phyloP scores from a whole-genome alignment of 2,329 filamentous ascomycete genomes.

The Cytospora paraplurivora region DNA sequence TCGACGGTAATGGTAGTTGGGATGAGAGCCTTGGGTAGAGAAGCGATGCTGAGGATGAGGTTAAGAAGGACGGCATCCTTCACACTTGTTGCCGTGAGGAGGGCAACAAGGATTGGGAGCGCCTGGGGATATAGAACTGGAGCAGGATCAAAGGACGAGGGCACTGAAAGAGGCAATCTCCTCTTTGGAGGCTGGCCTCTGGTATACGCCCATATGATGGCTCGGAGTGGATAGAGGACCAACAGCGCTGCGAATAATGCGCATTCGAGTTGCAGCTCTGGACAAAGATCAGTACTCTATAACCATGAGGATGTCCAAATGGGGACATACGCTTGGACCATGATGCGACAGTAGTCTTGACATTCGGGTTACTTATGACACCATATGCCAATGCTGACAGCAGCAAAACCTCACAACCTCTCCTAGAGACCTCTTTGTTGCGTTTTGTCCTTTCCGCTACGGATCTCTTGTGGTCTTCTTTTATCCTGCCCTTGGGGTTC shows the following conservation, averaged over 20 bases:
- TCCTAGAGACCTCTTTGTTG: conserved; percentile 54
- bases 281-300: conserved; percentile 29
- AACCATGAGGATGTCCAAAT: background rate
- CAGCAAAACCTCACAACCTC: conserved; percentile 55
- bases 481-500: conserved; percentile 30
- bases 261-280: conserved; percentile 47
- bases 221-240: conserved; percentile 60
- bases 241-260: conserved; percentile 45
- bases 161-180: conserved; percentile 53
- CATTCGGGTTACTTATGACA: conserved; percentile 50
- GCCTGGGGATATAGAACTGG: conserved; percentile 83
- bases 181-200: conserved; percentile 38
- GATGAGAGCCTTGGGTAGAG: conserved; percentile 72
- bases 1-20: conserved; percentile 61
- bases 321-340: conserved; percentile 53
- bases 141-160: conserved; percentile 83
- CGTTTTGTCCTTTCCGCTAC: conserved; percentile 43
- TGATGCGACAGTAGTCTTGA: conserved; percentile 46
- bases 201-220: conserved; percentile 52
- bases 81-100: conserved; percentile 68
- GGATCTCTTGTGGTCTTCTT: conserved; percentile 22
- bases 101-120: conserved; percentile 74
- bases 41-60: conserved; percentile 76
- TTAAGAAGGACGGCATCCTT: conserved; percentile 71
- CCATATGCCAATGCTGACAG: conserved; percentile 52